Evolutionary conservation across 164 flowering plant genomes (phyloP), one percentile per base, ranked within the genome.

Genomic region (Vitis rotundifolia): DNA sequence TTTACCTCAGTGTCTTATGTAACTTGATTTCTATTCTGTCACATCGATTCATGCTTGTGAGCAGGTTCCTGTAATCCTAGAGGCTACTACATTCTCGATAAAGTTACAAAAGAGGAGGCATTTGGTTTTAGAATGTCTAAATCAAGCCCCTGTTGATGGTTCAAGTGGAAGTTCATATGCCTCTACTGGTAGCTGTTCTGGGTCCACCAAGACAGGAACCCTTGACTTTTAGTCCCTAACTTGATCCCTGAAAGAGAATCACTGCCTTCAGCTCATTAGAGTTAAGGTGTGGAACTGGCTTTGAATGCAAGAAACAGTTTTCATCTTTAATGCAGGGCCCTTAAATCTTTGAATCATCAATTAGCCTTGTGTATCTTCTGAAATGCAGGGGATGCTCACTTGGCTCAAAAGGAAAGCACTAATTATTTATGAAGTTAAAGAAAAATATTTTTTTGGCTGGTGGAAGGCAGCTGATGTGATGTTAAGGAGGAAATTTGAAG

Each of bases 91-190:
- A 56, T 93, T 76, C 77, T 93, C 97, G 8, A 82, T 95, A 66
- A 93, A 93, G 84, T 82, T 93, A 64, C 86, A 87, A 6, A 88
- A 85, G 71, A 80, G 92, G n/a, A 85, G 87, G 70, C 83, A 77
- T 49, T 80, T 91, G 76, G 77, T 81, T 64, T 78, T 95, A 76
- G 99, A 95, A 77, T 88, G 92, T 72, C 85, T 95, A 68, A 93
- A 95, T 77, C 99, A 93, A 84, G 97, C 98, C 61, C 99, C 99
- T 0, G 80, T 96, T 26, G 99, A 96, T 72, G 95, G 87, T 69
- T 83, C 97, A 63, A 89, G 91, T 79, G 97, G 97, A 62, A 85
- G 71, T 65, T 92, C 98, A 5, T 90, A 92, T 79, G 83, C 69
- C 51, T 71, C 79, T 64, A 79, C 97, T 37, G 83, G 86, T 50